These are phyloP conservation scores for Boletus austroedulis DNA, from an alignment of 1,284 basidiomycete genomes.

Conservation along the genomic window DNA sequence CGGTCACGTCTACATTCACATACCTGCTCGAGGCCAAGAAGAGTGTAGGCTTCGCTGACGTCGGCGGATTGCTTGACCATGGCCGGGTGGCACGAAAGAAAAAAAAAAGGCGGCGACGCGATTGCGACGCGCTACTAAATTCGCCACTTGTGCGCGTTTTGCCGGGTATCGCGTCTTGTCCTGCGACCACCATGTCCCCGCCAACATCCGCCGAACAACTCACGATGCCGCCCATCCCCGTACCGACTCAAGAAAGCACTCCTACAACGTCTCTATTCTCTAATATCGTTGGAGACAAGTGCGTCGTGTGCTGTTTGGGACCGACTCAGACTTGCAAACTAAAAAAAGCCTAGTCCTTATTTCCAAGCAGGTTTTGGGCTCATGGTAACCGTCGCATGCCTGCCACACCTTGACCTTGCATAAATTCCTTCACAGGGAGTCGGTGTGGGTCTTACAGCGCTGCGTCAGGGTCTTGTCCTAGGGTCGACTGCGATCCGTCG, in stretches of 20 bases:
- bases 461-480: slow-evolving; percentile 70
- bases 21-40: slow-evolving; percentile 61
- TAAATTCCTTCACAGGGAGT: slow-evolving; percentile 58
- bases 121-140: slow-evolving; percentile 30
- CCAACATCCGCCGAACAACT: slow-evolving; percentile 6
- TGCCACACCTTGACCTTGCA: slow-evolving; percentile 9
- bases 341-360: slow-evolving; percentile 72
- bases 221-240: slow-evolving; percentile 5
- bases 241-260: slow-evolving; percentile 12
- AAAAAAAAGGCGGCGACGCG: slow-evolving; percentile 22
- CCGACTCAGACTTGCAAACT: slow-evolving; percentile 12
- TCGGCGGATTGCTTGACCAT: slow-evolving; percentile 42
- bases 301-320: slow-evolving; percentile 17
- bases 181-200: slow-evolving; percentile 17
- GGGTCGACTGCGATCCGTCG: slow-evolving; percentile 79
- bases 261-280: slow-evolving; percentile 17
- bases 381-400: slow-evolving; percentile 60
- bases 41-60: slow-evolving; percentile 50
- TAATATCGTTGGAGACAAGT: slow-evolving; percentile 35
- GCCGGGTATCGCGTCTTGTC: slow-evolving; percentile 4
- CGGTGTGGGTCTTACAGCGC: slow-evolving; percentile 74
- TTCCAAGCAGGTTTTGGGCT: slow-evolving; percentile 96
- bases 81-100: slow-evolving; percentile 13
- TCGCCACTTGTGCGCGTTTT: not conserved
- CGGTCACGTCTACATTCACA: slow-evolving; percentile 7